Conservation (phyloP, 2,329 filamentous ascomycete species). For the Ophiobolus disseminans region DNA sequence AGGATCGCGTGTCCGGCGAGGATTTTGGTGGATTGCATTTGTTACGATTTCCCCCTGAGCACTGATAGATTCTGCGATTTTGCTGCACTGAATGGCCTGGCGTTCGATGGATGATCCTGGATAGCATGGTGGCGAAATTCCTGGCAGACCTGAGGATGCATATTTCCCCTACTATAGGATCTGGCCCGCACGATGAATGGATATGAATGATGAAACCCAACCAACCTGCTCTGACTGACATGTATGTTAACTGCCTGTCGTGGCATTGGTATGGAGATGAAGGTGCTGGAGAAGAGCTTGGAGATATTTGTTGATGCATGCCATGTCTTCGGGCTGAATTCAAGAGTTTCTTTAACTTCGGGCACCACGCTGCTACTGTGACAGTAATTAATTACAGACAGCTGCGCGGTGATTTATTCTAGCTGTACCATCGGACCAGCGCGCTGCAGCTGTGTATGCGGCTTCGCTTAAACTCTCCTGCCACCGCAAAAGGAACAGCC, state of each 20-base stretch:
- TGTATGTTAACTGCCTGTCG: neutral
- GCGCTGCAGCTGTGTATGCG: no score
- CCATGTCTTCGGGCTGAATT: no score
- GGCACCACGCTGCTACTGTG: no score
- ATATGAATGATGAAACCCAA: conserved; percentile 24
- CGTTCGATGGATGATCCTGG: conserved; percentile 27
- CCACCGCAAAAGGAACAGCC: no score
- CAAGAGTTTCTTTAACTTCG: no score
- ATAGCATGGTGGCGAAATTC: conserved; percentile 24
- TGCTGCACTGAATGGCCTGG: conserved; percentile 21
- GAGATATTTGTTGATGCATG: no score
- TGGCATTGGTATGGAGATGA: no score
- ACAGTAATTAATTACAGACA: no score
- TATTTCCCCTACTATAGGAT: conserved; percentile 3
- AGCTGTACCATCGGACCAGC: no score
- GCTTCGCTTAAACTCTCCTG: no score
- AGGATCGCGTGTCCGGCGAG: neutral
- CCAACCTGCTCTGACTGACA: neutral
- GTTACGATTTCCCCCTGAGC: neutral
- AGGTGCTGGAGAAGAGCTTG: no score
- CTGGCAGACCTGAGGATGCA: conserved; percentile 16
- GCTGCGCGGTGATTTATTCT: no score
- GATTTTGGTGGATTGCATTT: conserved; percentile 1
- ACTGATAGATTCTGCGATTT: conserved; percentile 1
- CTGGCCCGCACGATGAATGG: conserved; percentile 21